Evolutionary conservation across 805 yeast genomes (phyloP).

Genomic region (Ascoidea asiatica): DNA sequence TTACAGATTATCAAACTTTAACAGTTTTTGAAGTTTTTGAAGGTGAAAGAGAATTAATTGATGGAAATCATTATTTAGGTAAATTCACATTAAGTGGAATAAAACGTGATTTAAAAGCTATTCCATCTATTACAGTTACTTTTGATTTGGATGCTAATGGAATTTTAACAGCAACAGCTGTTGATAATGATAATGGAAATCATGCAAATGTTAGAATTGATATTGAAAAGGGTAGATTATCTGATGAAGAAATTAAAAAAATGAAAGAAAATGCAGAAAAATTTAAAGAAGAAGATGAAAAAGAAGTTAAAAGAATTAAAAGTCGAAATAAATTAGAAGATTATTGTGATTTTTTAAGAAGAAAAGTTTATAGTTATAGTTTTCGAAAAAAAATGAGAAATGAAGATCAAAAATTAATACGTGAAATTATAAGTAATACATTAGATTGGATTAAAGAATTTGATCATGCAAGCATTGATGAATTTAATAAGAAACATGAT

Average conservation of each 20-base stretch:
- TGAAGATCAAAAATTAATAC: constrained; percentile 52
- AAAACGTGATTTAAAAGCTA: constrained; percentile 99
- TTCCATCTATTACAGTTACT: constrained; percentile 95
- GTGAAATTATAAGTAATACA: constrained; percentile 74
- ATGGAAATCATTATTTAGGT: constrained; percentile 93
- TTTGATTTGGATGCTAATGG: constrained; percentile 97
- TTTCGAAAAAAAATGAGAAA: constrained; percentile 72
- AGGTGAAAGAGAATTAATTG: constrained; percentile 96
- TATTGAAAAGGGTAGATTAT: constrained; percentile 96
- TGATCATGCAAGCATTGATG: constrained; percentile 87
- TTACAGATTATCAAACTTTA: constrained; percentile 98
- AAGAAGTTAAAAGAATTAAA: constrained; percentile 83
- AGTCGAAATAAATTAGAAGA: constrained; percentile 95
- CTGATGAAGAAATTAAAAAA: constrained; percentile 94
- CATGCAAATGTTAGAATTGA: constrained; percentile 94
- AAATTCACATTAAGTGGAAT: constrained; percentile 93
- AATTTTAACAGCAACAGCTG: constrained; percentile 89
- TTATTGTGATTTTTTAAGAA: constrained; percentile 87
- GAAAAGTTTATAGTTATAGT: constrained; percentile 57
- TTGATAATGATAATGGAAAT: constrained; percentile 98
- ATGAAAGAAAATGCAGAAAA: constrained; percentile 98
- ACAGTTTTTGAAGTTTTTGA: constrained; percentile 93
- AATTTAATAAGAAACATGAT: constrained; percentile 85
- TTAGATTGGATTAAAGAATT: constrained; percentile 87
- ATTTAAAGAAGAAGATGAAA: constrained; percentile 92